These are phyloP conservation scores for Vickermania spadyakhi DNA, from an alignment of 208 protist genomes.

Conservation along the genomic window DNA sequence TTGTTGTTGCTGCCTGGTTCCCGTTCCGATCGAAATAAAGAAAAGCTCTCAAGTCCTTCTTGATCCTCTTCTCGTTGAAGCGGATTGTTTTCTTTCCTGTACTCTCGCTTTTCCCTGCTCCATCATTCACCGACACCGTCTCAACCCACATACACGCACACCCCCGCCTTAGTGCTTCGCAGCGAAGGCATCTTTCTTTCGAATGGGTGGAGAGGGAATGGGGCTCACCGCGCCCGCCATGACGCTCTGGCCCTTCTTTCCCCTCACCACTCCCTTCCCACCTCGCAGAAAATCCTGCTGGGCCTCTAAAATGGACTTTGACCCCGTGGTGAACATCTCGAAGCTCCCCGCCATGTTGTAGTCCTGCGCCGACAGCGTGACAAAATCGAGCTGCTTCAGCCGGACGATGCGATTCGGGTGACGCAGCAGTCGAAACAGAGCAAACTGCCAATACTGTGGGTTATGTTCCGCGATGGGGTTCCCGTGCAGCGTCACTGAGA, in stretches of 20 bases:
- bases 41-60: too few species aligned
- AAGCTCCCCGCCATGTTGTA: conserved; percentile 55
- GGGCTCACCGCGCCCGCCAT: neutral
- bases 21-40: too few species aligned
- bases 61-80: too few species aligned
- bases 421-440: conserved; percentile 39
- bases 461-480: conserved; percentile 71
- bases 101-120: too few species aligned
- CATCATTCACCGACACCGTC: too few species aligned
- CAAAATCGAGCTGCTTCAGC: conserved; percentile 71
- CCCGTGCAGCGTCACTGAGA: conserved; percentile 62
- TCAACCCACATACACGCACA: too few species aligned
- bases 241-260: neutral
- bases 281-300: conserved; percentile 7
- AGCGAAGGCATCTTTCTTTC: too few species aligned
- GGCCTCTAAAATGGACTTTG: conserved; percentile 25
- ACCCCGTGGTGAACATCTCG: conserved; percentile 51
- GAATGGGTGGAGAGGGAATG: neutral
- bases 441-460: conserved; percentile 44
- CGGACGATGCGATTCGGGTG: conserved; percentile 31
- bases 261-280: neutral
- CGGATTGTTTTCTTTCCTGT: too few species aligned
- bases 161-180: too few species aligned
- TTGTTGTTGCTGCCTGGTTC: too few species aligned
- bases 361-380: conserved; percentile 70